Percentiles rank a stretch among this genome's conserved stretches.
These are phyloP conservation scores for Aegle marmelos DNA, from an alignment of 345 rosid genomes.

Conservation along the genomic window DNA sequence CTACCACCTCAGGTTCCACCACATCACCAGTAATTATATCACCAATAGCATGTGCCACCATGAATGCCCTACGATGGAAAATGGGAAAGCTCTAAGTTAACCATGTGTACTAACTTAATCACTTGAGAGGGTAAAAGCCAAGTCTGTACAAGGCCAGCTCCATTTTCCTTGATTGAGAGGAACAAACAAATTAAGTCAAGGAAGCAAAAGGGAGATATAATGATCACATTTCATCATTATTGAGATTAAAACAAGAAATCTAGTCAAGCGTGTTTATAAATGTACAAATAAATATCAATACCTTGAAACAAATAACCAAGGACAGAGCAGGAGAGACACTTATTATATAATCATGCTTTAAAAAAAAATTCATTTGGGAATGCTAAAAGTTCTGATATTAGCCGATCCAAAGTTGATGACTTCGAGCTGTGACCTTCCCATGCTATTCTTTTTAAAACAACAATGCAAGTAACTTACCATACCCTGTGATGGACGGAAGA, in stretches of 20 bases:
- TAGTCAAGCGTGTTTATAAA: not conserved
- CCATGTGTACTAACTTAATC: not conserved
- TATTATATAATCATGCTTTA: not conserved
- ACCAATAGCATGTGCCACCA: conserved; percentile 85
- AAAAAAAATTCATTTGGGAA: not conserved
- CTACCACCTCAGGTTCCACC: conserved; percentile 84
- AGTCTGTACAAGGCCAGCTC: not conserved
- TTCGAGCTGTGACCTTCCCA: not conserved
- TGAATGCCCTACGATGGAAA: conserved; percentile 58
- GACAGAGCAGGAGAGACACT: not conserved
- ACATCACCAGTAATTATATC: conserved; percentile 77
- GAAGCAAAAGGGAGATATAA: not conserved
- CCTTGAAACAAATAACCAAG: not conserved
- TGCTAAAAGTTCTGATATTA: not conserved
- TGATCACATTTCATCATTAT: not conserved
- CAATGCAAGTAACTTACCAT: conserved; percentile 47
- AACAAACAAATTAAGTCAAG: not conserved
- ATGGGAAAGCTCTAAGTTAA: conserved; percentile 7
- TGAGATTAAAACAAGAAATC: not conserved
- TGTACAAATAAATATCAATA: not conserved
- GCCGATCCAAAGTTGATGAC: not conserved
- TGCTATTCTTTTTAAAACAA: conserved; percentile 3
- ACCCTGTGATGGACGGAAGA: conserved; percentile 96
- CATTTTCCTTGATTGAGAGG: not conserved
- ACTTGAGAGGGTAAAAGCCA: not conserved